These are phyloP conservation scores for Penicillium psychrosexuale DNA, from an alignment of 2,329 filamentous ascomycete genomes.

Conservation along the genomic window DNA sequence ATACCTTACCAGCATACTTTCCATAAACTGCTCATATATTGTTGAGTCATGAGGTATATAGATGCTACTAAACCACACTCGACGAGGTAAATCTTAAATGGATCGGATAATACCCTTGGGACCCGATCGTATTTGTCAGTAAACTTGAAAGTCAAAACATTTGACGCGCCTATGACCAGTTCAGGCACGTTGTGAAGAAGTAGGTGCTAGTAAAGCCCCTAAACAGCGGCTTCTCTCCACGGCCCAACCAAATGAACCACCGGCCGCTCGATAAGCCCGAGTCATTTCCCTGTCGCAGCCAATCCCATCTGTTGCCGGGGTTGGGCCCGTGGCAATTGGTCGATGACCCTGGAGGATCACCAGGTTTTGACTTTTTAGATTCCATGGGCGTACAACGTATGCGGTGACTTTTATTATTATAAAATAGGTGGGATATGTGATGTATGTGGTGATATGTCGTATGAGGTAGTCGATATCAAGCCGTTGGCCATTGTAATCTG, in stretches of 20 bases:
- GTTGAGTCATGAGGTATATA: background rate
- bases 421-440: background rate
- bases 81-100: background rate
- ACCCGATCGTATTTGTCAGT: background rate
- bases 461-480: background rate
- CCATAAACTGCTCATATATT: background rate
- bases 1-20: background rate
- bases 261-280: constrained; percentile 23
- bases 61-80: background rate
- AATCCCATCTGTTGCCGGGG: constrained; percentile 16
- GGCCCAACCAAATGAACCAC: constrained; percentile 23
- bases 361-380: constrained; percentile 17
- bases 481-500: background rate
- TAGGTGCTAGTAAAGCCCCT: constrained; percentile 7
- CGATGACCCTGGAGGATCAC: constrained; percentile 19
- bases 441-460: background rate
- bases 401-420: background rate
- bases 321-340: constrained; percentile 20
- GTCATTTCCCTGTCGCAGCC: constrained; percentile 17
- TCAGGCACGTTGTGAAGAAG: constrained; percentile 13
- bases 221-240: constrained; percentile 19
- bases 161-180: constrained; percentile 24
- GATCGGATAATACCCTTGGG: background rate
- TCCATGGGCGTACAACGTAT: background rate
- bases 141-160: background rate